Base-by-base conservation (phyloP, 768 basidiomycete species). In the Leccinum rimulosum region DNA sequence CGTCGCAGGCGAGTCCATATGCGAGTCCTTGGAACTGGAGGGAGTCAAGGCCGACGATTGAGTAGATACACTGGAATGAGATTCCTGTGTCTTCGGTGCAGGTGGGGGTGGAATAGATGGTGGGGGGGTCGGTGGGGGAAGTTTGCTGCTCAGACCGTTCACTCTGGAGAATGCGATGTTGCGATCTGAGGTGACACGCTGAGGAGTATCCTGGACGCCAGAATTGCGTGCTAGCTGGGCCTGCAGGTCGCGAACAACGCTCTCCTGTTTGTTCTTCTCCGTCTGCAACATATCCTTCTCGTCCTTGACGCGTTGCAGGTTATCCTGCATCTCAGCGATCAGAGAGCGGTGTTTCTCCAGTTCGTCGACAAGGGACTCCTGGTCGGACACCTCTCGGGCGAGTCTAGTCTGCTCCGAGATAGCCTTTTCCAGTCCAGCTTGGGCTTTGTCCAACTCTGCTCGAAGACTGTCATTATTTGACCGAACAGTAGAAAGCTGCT, bases 91-190 rank as follows among this genome's bases (percentile, higher is more conserved):
- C 70, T 59, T 83, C 27, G 91, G 91, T 5, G 87, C 84, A 17
- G 91, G 91, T 22, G 91, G 91, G 1, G 95, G 95, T 11, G 92
- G 83, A 33, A 89, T 82, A 0, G 94, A 95, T 11, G 95, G 92
- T 9, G 94, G 93, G 0, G 72, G 73, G 0, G 89, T 90, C 0
- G 91, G 89, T 17, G 93, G 94, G 31, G 93, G 93, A 15, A 90
- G 82, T 73, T 94, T 95, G 30, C 84, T 76, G 45, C 89, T 83
- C 52, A 91, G 73, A 47, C 82, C 84, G 59, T 81, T 82, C 55
- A 81, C 74, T 57, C 89, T 83, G 36, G 79, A 79, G 68, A 82
- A 88, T 11, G 83, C 72, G 33, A 80, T 61, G 52, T 76, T 80
- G 14, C 85, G 82, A 36, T 86, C 84, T 19, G 82, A 74, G 51